Percentiles rank a stretch among this genome's conserved stretches.
These are phyloP conservation scores for Tetracladium setigerum DNA, from an alignment of 495 filamentous ascomycete genomes.

Conservation along the genomic window DNA sequence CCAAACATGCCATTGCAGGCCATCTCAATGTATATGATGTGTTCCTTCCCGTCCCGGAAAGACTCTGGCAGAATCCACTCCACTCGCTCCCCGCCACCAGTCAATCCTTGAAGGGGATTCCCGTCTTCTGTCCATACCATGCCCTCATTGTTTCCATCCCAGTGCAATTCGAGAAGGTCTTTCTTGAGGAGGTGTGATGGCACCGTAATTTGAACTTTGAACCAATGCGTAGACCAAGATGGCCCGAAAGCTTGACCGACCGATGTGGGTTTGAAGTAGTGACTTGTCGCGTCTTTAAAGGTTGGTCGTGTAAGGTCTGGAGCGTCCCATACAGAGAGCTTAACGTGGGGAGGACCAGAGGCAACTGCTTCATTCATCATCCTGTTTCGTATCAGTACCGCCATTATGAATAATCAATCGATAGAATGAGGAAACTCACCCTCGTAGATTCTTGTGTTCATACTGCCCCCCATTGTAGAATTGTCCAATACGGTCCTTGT, in stretches of 20 bases:
- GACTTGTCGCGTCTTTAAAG: constrained; percentile 81
- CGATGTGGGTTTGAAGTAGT: constrained; percentile 66
- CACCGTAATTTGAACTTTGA: constrained; percentile 71
- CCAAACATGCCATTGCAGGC: constrained; percentile 99
- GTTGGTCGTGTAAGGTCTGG: constrained; percentile 71
- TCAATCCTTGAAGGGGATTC: constrained; percentile 82
- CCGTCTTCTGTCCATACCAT: constrained; percentile 86
- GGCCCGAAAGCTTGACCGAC: constrained; percentile 82
- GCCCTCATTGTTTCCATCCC: constrained; percentile 90
- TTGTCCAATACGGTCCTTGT: constrained; percentile 72
- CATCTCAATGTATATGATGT: constrained; percentile 93
- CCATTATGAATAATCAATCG: constrained; percentile 1
- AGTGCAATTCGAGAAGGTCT: constrained; percentile 82
- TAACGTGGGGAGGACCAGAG: constrained; percentile 66
- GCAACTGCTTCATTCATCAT: constrained; percentile 71
- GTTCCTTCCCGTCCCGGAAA: constrained; percentile 76
- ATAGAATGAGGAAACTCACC: constrained; percentile 32
- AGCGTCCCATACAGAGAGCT: constrained; percentile 80
- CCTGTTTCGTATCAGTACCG: too few relatives aligned
- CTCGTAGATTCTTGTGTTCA: constrained; percentile 63
- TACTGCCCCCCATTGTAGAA: constrained; percentile 82
- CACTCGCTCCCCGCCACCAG: constrained; percentile 79
- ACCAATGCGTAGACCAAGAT: constrained; percentile 99
- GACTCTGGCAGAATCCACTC: constrained; percentile 84
- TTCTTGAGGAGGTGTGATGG: constrained; percentile 63